Evolutionary conservation across 768 basidiomycete genomes (phyloP).

Genomic region (Lactarius tabidus): DNA sequence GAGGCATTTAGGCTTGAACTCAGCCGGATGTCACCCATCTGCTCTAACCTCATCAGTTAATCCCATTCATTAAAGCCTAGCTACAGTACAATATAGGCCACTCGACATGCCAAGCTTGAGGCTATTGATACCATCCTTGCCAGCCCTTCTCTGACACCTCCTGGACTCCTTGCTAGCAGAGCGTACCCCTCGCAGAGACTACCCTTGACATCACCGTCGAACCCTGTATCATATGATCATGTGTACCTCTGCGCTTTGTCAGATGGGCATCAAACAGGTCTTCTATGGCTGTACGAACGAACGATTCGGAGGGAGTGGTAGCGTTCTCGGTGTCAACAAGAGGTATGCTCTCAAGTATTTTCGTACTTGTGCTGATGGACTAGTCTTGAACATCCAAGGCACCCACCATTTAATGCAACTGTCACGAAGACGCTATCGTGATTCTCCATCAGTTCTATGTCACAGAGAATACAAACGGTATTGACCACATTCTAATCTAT

Average conservation of each 20-base stretch:
- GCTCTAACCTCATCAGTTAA: no score
- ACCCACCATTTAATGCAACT: slow-evolving; percentile 67
- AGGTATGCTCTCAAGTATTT: slow-evolving; percentile 42
- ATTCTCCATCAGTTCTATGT: slow-evolving; percentile 62
- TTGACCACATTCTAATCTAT: neutral
- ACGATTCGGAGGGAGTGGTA: slow-evolving; percentile 94
- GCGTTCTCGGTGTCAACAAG: slow-evolving; percentile 84
- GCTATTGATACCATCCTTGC: slow-evolving; percentile 87
- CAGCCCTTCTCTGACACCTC: slow-evolving; percentile 53
- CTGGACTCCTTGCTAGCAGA: slow-evolving; percentile 27
- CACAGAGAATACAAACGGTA: slow-evolving; percentile 90
- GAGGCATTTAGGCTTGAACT: no score
- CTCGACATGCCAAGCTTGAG: slow-evolving; percentile 95
- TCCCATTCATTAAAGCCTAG: slow-evolving; percentile 14
- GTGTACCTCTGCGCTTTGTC: slow-evolving; percentile 94
- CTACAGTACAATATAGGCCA: slow-evolving; percentile 65
- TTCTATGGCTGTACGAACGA: slow-evolving; percentile 95
- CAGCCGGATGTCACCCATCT: no score
- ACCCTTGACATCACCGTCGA: slow-evolving; percentile 95
- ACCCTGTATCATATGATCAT: slow-evolving; percentile 99
- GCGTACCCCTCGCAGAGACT: slow-evolving; percentile 69
- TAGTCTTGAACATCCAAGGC: slow-evolving; percentile 63
- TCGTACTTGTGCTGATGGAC: neutral
- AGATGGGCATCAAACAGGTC: slow-evolving; percentile 86
- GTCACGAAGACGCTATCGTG: slow-evolving; percentile 57